These are phyloP conservation scores for Pestalotiopsis sp. DNA, from an alignment of 2,329 filamentous ascomycete genomes.

Conservation along the genomic window DNA sequence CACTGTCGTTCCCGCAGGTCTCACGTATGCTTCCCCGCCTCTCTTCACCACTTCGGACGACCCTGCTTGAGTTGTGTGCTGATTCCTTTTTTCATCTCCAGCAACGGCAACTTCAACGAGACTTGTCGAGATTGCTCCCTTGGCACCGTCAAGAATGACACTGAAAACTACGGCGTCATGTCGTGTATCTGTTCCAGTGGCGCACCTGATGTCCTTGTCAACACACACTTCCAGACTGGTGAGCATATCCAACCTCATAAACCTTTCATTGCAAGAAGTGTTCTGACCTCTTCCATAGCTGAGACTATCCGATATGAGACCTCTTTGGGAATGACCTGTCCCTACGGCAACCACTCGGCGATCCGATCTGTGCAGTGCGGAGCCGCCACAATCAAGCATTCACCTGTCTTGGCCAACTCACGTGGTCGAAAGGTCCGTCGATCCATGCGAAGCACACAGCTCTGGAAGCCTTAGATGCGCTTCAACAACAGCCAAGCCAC, in stretches of 20 bases:
- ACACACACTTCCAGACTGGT: conserved; percentile 15
- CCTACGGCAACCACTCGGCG: background rate
- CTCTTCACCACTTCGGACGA: background rate
- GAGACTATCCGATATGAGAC: conserved; percentile 13
- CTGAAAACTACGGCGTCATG: conserved; percentile 10
- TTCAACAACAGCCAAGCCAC: background rate
- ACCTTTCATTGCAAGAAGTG: background rate
- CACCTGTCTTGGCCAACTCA: background rate
- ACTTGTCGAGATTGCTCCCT: conserved; percentile 12
- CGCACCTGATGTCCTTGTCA: conserved; percentile 2
- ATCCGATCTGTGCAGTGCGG: conserved; percentile 11
- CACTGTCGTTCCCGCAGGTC: conserved; percentile 1
- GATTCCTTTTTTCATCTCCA: background rate
- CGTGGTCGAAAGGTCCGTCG: conserved; percentile 9
- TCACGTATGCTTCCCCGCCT: background rate
- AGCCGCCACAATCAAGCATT: background rate
- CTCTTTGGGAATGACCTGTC: conserved; percentile 12
- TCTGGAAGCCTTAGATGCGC: conserved; percentile 4
- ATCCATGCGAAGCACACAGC: conserved; percentile 6
- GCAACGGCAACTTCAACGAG: conserved; percentile 15
- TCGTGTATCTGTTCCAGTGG: conserved; percentile 11
- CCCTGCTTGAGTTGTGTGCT: background rate
- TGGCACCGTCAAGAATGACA: conserved; percentile 13
- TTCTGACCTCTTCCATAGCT: background rate
- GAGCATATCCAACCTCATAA: background rate